Conservation (phyloP, 2,329 filamentous ascomycete genomes). For the Tolypocladium paradoxum region DNA sequence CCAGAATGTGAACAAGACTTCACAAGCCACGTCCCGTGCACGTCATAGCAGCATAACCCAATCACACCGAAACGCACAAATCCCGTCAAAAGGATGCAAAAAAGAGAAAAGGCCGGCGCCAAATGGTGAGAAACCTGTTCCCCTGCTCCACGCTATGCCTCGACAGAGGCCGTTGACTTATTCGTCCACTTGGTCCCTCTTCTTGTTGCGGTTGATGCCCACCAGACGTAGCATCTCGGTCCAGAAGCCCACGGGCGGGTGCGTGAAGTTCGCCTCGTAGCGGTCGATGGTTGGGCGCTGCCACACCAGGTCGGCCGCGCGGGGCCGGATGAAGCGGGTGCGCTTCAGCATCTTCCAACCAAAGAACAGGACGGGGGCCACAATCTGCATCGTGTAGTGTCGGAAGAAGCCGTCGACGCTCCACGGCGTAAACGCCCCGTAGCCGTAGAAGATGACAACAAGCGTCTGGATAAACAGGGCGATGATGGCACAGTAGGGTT, state of each 20-base stretch:
- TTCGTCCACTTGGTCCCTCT: slow-evolving; percentile 6
- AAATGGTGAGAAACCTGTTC: neutral
- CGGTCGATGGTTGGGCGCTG: slow-evolving; percentile 47
- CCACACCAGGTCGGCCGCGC: slow-evolving; percentile 50
- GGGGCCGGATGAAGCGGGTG: slow-evolving; percentile 41
- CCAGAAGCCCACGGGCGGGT: slow-evolving; percentile 43
- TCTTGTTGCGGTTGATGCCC: slow-evolving; percentile 21
- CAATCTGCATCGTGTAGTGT: slow-evolving; percentile 47
- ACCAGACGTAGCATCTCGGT: slow-evolving; percentile 37
- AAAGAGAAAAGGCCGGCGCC: neutral
- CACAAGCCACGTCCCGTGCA: neutral
- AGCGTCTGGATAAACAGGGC: slow-evolving; percentile 29
- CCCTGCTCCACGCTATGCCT: neutral
- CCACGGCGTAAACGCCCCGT: slow-evolving; percentile 40
- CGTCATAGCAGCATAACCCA: neutral
- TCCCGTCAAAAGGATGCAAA: neutral
- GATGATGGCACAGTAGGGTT: slow-evolving; percentile 45
- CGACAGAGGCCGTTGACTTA: neutral
- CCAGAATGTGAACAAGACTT: neutral
- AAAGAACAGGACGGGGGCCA: slow-evolving; percentile 41
- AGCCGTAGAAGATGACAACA: slow-evolving; percentile 43
- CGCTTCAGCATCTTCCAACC: slow-evolving; percentile 54
- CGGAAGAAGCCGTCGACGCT: slow-evolving; percentile 34
- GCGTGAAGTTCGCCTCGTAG: slow-evolving; percentile 41
- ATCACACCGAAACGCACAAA: neutral